phyloP scores from a whole-genome alignment of 257 asterid genomes.

The Rauvolfia tetraphylla region DNA sequence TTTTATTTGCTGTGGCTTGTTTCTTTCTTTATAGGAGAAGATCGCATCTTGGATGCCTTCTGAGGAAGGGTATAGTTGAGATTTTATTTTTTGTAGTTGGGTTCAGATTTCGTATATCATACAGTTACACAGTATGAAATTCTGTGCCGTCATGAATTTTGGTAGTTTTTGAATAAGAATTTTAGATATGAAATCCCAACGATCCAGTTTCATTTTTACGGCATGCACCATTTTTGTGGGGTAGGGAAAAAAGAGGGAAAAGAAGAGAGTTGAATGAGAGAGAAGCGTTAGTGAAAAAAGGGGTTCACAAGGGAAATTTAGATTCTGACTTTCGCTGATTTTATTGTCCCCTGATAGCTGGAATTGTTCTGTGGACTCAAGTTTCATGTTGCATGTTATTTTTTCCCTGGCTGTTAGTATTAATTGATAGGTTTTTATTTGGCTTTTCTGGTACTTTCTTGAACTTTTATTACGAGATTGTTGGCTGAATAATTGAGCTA shows the following conservation, averaged over 20 bases:
- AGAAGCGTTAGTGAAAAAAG: background rate
- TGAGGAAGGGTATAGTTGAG: background rate
- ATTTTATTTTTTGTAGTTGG: background rate
- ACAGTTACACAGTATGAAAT: background rate
- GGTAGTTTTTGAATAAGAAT: background rate
- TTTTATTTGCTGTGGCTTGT: background rate
- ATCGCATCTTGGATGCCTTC: background rate
- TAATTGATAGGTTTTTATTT: background rate
- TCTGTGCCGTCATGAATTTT: background rate
- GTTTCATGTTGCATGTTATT: background rate
- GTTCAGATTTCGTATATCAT: background rate
- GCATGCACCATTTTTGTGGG: no score
- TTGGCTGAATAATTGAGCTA: background rate
- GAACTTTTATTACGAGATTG: background rate
- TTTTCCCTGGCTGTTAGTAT: background rate
- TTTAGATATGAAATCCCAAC: background rate
- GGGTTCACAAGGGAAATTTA: background rate
- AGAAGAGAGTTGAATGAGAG: background rate
- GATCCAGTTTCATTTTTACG: background rate
- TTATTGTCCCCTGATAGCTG: background rate
- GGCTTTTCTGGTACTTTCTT: background rate
- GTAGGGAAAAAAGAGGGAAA: background rate
- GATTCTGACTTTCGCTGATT: background rate
- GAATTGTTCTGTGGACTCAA: background rate
- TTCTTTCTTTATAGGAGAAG: background rate